Conservation (phyloP, 345 rosid genomes). For the Arabidopsis thaliana region DNA sequence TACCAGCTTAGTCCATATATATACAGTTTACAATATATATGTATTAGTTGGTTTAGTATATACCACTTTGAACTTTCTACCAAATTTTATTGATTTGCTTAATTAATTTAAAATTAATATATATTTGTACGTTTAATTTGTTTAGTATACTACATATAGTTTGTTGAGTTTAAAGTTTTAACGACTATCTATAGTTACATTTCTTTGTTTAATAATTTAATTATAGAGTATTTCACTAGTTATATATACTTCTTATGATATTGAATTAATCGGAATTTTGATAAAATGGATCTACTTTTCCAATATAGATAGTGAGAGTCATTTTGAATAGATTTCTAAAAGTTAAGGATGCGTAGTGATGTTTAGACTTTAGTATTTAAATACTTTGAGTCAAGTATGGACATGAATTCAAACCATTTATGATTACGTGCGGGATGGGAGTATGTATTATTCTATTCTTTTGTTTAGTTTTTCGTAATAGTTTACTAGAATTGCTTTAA, state of each 20-base stretch:
- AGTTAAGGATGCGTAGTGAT: conserved; percentile 3
- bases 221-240: not conserved
- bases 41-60: not conserved
- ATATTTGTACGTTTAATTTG: too few relatives aligned
- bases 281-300: not conserved
- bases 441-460: conserved; percentile 38
- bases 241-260: not conserved
- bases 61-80: not conserved
- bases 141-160: not conserved
- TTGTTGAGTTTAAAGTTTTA: too few relatives aligned
- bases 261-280: not conserved
- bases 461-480: conserved; percentile 21
- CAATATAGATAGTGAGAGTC: not conserved
- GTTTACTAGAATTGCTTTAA: conserved; percentile 41
- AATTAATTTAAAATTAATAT: too few relatives aligned
- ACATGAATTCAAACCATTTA: conserved; percentile 43
- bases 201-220: not conserved
- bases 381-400: conserved; percentile 16
- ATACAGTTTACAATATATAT: not conserved
- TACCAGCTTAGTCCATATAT: conserved; percentile 5
- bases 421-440: conserved; percentile 50
- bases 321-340: conserved; percentile 21
- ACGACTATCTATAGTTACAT: not conserved
- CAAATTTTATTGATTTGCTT: not conserved
- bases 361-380: conserved; percentile 24